Evolutionary conservation across 2,329 filamentous ascomycete genomes (phyloP).

Genomic region (Fonsecaea multimorphosa): DNA sequence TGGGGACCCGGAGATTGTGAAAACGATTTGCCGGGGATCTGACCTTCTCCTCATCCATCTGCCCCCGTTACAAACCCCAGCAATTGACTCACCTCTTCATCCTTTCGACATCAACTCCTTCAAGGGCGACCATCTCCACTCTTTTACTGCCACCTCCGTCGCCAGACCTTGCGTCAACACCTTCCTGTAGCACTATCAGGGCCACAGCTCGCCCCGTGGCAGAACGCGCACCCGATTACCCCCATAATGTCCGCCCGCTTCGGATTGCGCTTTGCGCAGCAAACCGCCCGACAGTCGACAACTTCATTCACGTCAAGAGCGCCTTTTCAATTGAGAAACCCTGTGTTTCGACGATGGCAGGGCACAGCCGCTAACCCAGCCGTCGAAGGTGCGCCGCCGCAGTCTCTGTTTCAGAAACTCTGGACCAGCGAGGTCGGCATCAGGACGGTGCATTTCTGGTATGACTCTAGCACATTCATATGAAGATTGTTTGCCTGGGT

Average conservation of each 20-base stretch:
- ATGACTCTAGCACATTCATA: conserved; percentile 38
- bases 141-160: conserved; percentile 20
- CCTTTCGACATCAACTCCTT: background rate
- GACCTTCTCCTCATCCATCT: conserved; percentile 18
- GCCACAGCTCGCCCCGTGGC: background rate
- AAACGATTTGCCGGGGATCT: conserved; percentile 22
- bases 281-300: conserved; percentile 55
- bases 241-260: conserved; percentile 62
- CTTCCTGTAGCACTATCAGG: background rate
- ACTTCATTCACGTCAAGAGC: conserved; percentile 54
- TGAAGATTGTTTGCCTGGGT: background rate
- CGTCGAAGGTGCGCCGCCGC: conserved; percentile 48
- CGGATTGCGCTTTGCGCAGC: conserved; percentile 64
- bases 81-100: conserved; percentile 18
- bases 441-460: conserved; percentile 99
- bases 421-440: conserved; percentile 81
- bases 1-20: conserved; percentile 19
- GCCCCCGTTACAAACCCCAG: conserved; percentile 8
- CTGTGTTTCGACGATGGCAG: conserved; percentile 69
- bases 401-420: conserved; percentile 72
- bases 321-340: conserved; percentile 56
- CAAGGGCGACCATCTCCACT: conserved; percentile 27
- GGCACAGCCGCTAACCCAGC: conserved; percentile 65
- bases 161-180: background rate
- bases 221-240: background rate